Percentiles rank a stretch among this genome's conserved stretches.
These are phyloP conservation scores for Mortierella sp. DNA, from an alignment of 371 early-diverging fungal genomes.

Conservation along the genomic window DNA sequence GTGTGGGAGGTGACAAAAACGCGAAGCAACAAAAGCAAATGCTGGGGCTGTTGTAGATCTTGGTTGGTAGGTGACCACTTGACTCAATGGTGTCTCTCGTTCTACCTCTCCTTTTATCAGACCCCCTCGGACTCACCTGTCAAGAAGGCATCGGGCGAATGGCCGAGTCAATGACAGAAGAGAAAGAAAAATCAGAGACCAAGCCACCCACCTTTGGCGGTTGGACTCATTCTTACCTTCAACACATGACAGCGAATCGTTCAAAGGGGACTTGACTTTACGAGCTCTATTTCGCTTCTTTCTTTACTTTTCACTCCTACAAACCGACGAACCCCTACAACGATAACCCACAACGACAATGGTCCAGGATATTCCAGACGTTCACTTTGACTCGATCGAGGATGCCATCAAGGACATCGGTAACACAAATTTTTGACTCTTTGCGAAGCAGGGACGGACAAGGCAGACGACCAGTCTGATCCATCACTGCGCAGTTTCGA, in stretches of 20 bases:
- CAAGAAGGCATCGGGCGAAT: too few relatives aligned
- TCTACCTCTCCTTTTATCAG: too few relatives aligned
- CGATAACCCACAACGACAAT: slow-evolving; percentile 2
- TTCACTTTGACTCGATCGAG: slow-evolving; percentile 79
- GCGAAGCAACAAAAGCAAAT: too few relatives aligned
- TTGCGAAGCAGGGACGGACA: not conserved
- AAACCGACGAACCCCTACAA: not conserved
- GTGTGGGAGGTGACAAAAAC: too few relatives aligned
- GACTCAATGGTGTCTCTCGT: too few relatives aligned
- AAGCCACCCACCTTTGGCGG: not conserved
- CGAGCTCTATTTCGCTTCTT: not conserved
- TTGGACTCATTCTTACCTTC: not conserved
- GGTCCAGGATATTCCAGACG: slow-evolving; percentile 34
- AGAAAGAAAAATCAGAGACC: not conserved
- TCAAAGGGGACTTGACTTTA: not conserved
- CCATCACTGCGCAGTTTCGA: too few relatives aligned
- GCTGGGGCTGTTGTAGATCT: too few relatives aligned
- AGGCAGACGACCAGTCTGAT: too few relatives aligned
- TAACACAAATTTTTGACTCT: slow-evolving; percentile 50
- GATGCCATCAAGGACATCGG: slow-evolving; percentile 83
- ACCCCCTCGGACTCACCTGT: too few relatives aligned
- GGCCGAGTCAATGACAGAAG: too few relatives aligned
- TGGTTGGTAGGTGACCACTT: too few relatives aligned
- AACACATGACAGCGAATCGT: not conserved
- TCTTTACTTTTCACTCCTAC: not conserved